phyloP scores from a whole-genome alignment of 2,329 filamentous ascomycete genomes.

The Ampelomyces quisqualis region DNA sequence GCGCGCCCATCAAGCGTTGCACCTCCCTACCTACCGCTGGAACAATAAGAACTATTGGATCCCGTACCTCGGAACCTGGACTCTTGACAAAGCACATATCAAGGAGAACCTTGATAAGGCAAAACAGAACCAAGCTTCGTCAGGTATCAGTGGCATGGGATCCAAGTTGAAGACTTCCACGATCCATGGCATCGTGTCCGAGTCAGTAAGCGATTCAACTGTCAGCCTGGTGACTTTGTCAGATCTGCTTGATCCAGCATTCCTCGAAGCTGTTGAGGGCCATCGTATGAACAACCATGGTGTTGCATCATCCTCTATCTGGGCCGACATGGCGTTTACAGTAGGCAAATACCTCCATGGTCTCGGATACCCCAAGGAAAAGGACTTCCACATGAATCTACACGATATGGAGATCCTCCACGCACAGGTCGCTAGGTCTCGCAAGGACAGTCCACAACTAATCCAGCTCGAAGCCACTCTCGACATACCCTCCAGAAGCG shows the following conservation, averaged over 20 bases:
- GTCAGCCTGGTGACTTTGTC: conserved; percentile 5
- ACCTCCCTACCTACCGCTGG: conserved; percentile 51
- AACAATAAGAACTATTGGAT: conserved; percentile 44
- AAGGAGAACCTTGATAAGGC: too few species aligned
- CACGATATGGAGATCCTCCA: conserved; percentile 15
- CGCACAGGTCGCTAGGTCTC: conserved; percentile 10
- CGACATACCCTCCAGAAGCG: neutral
- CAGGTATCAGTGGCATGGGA: too few species aligned
- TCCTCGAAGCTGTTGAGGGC: conserved; percentile 10
- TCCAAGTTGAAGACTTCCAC: too few species aligned
- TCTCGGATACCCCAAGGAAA: neutral
- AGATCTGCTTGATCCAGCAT: conserved; percentile 10
- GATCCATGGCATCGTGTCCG: neutral
- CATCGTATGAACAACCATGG: conserved; percentile 17
- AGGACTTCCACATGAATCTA: neutral
- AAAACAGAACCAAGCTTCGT: too few species aligned
- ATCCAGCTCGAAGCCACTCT: neutral
- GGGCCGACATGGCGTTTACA: conserved; percentile 40
- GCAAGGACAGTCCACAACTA: neutral
- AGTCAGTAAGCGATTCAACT: neutral
- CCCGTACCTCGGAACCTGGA: conserved; percentile 38
- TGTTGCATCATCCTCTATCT: conserved; percentile 23
- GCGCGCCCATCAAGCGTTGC: conserved; percentile 49
- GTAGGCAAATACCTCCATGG: conserved; percentile 21
- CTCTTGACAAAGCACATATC: conserved; percentile 24